phyloP scores from a whole-genome alignment of 768 basidiomycete genomes.

The Filobasidium floriforme region DNA sequence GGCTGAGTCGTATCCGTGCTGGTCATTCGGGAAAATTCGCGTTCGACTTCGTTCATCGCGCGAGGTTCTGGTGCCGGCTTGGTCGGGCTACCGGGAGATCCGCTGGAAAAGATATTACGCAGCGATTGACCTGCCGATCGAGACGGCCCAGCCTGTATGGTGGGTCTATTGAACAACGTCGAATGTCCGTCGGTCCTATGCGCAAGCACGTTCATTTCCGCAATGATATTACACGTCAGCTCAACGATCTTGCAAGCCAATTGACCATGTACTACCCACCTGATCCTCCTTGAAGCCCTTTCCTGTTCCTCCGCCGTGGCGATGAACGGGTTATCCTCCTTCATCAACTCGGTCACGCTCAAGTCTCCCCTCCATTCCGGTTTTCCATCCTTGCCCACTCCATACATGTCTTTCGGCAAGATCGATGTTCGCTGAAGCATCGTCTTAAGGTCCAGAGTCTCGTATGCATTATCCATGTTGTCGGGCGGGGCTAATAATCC shows the following conservation, averaged over 20 bases:
- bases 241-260: too few relatives aligned
- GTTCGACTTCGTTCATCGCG: background rate
- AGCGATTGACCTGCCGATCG: background rate
- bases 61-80: background rate
- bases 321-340: constrained; percentile 8
- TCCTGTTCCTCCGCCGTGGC: constrained; percentile 5
- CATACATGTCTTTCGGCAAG: constrained; percentile 6
- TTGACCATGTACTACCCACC: background rate
- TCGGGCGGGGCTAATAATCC: background rate
- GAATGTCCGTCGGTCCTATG: background rate
- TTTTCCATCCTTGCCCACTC: background rate
- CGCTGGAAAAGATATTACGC: background rate
- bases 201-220: too few relatives aligned
- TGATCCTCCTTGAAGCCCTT: background rate
- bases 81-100: background rate
- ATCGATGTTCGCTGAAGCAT: background rate
- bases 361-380: background rate
- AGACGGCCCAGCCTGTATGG: background rate
- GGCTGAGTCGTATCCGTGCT: too few relatives aligned
- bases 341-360: background rate
- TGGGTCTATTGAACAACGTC: background rate
- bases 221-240: too few relatives aligned
- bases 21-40: background rate
- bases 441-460: background rate
- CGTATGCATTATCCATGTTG: background rate